Percentiles rank a stretch among this genome's conserved stretches.
phyloP scores from a whole-genome alignment of 345 rosid species.

The Euphorbia tirucalli region DNA sequence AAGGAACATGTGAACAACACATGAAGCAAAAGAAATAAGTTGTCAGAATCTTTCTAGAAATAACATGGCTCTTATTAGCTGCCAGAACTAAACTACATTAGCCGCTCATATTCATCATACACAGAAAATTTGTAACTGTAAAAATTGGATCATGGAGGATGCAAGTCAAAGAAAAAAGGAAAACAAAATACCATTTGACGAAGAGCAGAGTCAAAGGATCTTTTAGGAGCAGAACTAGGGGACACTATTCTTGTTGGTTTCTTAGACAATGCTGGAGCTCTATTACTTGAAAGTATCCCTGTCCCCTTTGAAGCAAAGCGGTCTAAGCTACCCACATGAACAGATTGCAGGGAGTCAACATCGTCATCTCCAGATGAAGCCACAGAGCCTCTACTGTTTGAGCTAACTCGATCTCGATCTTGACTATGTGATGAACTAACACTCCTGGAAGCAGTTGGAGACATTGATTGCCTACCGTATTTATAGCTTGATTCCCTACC shows the following conservation, averaged over 20 bases:
- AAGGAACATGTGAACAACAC: neutral
- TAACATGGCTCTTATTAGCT: neutral
- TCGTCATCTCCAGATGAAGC: constrained; percentile 97
- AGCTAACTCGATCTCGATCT: constrained; percentile 79
- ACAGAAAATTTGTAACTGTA: neutral
- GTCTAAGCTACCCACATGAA: constrained; percentile 50
- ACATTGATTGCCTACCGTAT: constrained; percentile 80
- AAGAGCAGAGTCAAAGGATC: constrained; percentile 64
- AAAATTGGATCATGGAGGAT: neutral
- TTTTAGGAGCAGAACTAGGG: constrained; percentile 84
- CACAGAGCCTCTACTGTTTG: constrained; percentile 80
- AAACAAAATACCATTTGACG: constrained; percentile 72
- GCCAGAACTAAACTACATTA: neutral
- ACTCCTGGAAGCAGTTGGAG: constrained; percentile 93
- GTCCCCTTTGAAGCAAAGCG: constrained; percentile 48
- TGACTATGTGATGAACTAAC: constrained; percentile 80
- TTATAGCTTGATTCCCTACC: constrained; percentile 57
- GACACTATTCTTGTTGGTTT: constrained; percentile 49
- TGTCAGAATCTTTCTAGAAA: constrained; percentile 6
- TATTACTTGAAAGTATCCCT: constrained; percentile 57
- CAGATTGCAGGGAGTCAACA: constrained; percentile 61
- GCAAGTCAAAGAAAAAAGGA: neutral
- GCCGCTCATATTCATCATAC: neutral
- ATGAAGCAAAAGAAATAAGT: neutral
- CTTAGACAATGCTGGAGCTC: constrained; percentile 61